phyloP scores from a whole-genome alignment of 2,329 filamentous ascomycete genomes.

The Metarhizium humberi region DNA sequence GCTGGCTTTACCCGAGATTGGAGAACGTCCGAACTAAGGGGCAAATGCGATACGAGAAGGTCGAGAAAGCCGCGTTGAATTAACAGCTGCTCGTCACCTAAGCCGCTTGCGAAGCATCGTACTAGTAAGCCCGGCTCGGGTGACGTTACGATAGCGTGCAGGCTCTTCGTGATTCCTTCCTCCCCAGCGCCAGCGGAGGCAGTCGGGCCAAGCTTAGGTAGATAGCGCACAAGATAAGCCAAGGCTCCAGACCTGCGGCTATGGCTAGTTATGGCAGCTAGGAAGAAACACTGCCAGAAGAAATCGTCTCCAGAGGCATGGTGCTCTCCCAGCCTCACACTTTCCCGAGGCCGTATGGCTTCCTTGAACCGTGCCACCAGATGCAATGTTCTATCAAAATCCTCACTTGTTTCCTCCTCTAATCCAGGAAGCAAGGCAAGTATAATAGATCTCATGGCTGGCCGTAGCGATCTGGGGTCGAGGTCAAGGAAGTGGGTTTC shows the following conservation, averaged over 20 bases:
- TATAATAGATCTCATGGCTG: conserved; percentile 83
- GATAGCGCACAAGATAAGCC: conserved; percentile 69
- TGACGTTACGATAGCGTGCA: conserved; percentile 62
- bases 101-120: conserved; percentile 83
- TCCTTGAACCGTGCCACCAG: conserved; percentile 71
- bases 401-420: conserved; percentile 94
- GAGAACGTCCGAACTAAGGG: conserved; percentile 72
- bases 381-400: conserved; percentile 80
- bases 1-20: conserved; percentile 62
- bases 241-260: conserved; percentile 78
- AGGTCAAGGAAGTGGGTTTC: conserved; percentile 71
- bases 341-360: conserved; percentile 47
- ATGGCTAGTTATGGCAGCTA: conserved; percentile 84
- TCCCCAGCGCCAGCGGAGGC: conserved; percentile 4
- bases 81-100: conserved; percentile 78
- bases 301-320: conserved; percentile 66
- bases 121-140: conserved; percentile 88
- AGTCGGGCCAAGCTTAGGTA: conserved; percentile 43
- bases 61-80: conserved; percentile 94
- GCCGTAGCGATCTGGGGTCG: conserved; percentile 62
- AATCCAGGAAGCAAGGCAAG: conserved; percentile 82
- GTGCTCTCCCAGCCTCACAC: conserved; percentile 38
- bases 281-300: conserved; percentile 97
- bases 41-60: conserved; percentile 80
- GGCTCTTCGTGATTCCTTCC: conserved; percentile 26